Evolutionary conservation across 768 basidiomycete species (phyloP).

Genomic region (Serpula lacrymans): DNA sequence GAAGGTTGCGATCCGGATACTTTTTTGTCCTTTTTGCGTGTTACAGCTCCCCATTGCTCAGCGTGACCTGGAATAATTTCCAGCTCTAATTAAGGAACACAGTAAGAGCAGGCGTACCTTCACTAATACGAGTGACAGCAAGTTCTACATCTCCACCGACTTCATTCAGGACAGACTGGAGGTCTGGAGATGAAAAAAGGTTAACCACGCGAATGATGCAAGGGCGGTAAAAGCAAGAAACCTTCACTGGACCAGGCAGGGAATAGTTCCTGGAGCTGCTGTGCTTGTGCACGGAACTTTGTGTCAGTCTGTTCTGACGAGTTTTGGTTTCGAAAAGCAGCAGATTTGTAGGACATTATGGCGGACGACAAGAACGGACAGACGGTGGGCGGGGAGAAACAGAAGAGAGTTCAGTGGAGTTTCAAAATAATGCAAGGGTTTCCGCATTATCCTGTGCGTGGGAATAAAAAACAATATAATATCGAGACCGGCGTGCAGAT

Average conservation of each 20-base stretch:
- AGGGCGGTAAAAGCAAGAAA: constrained; percentile 22
- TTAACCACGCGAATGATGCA: constrained; percentile 17
- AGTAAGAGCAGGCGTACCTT: constrained; percentile 44
- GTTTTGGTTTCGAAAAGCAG: constrained; percentile 23
- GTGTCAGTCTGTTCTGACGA: constrained; percentile 15
- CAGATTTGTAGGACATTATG: constrained; percentile 29
- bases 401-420: constrained; percentile 15
- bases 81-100: constrained; percentile 8
- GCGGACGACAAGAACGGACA: constrained; percentile 3
- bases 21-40: constrained; percentile 89
- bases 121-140: constrained; percentile 71
- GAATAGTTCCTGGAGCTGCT: constrained; percentile 69
- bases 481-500: not conserved
- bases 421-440: no score
- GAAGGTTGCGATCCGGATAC: constrained; percentile 30
- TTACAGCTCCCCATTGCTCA: constrained; percentile 80
- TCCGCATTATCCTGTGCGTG: no score
- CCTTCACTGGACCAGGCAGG: constrained; percentile 71
- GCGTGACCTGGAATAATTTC: constrained; percentile 51
- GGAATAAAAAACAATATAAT: not conserved
- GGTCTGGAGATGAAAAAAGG: constrained; percentile 42
- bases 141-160: constrained; percentile 64
- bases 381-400: not conserved
- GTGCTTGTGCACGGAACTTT: constrained; percentile 53
- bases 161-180: constrained; percentile 65